phyloP scores from a whole-genome alignment of 805 yeast species.

The Yamadazyma akitaensis region DNA sequence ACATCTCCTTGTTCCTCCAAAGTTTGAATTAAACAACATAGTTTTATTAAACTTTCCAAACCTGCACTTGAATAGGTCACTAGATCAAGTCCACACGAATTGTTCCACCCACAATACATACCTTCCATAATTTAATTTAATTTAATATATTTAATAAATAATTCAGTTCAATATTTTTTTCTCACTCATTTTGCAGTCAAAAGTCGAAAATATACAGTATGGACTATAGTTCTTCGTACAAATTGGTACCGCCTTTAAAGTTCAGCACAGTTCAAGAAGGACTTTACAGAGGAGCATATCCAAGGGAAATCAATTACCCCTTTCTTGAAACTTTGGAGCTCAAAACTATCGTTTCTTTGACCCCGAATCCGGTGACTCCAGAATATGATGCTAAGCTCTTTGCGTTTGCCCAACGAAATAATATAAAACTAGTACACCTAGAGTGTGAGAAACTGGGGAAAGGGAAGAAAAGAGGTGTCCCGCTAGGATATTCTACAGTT shows the following conservation, averaged over 20 bases:
- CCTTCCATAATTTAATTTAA: not conserved
- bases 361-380: conserved; percentile 67
- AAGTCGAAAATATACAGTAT: not conserved
- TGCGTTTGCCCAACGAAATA: conserved; percentile 49
- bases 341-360: conserved; percentile 70
- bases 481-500: conserved; percentile 65
- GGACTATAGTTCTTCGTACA: conserved; percentile 19
- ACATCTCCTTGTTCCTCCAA: not conserved
- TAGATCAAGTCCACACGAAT: not conserved
- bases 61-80: no score
- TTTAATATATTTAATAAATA: not conserved
- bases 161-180: not conserved
- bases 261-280: conserved; percentile 68
- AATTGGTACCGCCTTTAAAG: conserved; percentile 70
- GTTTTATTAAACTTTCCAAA: no score
- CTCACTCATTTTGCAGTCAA: not conserved
- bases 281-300: conserved; percentile 83
- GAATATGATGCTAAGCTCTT: conserved; percentile 50
- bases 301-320: conserved; percentile 67
- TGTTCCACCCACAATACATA: not conserved
- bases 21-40: not conserved
- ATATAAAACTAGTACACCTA: conserved; percentile 66
- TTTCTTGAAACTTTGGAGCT: conserved; percentile 65
- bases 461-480: conserved; percentile 80
- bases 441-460: conserved; percentile 67